A percentile compares a stretch with the other conserved stretches of the same genome.
Evolutionary conservation across 164 flowering plant species (phyloP).

Genomic region (Tinospora cordifolia): DNA sequence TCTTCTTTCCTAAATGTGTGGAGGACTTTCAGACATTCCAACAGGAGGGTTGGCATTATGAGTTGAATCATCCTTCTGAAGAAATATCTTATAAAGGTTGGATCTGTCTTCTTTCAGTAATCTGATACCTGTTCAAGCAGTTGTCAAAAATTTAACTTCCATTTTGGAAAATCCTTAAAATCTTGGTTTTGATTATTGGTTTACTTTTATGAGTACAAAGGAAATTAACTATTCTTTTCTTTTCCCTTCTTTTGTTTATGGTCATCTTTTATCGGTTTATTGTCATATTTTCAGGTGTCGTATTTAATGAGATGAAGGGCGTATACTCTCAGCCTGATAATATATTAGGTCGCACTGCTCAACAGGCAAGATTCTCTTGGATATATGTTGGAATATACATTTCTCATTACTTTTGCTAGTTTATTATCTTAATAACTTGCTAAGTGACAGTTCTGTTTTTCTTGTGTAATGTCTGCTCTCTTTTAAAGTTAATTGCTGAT

Average conservation of each 20-base stretch:
- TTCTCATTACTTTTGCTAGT: not conserved
- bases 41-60: conserved; percentile 99
- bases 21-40: conserved; percentile 86
- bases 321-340: conserved; percentile 98
- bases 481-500: not conserved
- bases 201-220: not conserved
- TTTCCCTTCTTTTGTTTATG: not conserved
- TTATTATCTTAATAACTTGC: not conserved
- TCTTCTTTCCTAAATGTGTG: conserved; percentile 93
- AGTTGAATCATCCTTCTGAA: conserved; percentile 78
- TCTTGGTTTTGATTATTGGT: not conserved
- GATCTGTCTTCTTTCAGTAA: not conserved
- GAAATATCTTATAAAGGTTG: conserved; percentile 86
- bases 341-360: conserved; percentile 68
- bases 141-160: not conserved
- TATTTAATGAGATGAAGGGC: conserved; percentile 99
- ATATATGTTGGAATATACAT: not conserved
- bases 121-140: not conserved
- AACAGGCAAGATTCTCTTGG: conserved; percentile 54
- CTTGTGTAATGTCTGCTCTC: not conserved
- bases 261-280: not conserved
- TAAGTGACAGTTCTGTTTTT: not conserved
- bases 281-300: conserved; percentile 59
- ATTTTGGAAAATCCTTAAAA: not conserved
- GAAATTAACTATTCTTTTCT: not conserved